Base-by-base conservation (phyloP, 177 flowering plant genomes). In the Vitis hybrid region DNA sequence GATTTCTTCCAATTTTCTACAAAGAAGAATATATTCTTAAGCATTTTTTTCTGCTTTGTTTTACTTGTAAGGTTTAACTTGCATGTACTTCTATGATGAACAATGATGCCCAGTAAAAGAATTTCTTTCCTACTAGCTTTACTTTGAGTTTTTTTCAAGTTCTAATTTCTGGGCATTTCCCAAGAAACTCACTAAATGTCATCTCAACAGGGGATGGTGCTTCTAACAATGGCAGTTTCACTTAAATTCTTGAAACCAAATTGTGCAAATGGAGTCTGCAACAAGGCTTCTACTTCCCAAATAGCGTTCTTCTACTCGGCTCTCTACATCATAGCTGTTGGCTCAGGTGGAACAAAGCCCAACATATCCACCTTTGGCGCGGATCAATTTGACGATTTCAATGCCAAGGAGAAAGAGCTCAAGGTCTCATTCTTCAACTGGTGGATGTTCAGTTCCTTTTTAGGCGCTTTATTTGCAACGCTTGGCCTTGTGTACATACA, bases 341-440 rank as follows among this genome's bases (percentile, higher is more conserved):
- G 97, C 1, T 87, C 94, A 0, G 98, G 98, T 5, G 98, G 97
- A 2, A 91, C 94, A 17, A 94, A 94, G 74, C 94, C 98, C 19
- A 89, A 87, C 74, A 90, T 94, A 32, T 92, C 97, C 3, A 88
- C 98, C 6, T 88, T 91, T 68, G 98, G 98, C 3, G 98, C 96
- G 1, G 98, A 92, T 81, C 97, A 92, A 57, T 92, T 93, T 61
- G 98, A 93, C 66, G 95, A 91, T 60, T 84, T 80, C 60, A 67
- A 90, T 64, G 91, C 95, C 2, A 64, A 73, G 2, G 98, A 94
- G 82, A 90, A 84, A 64, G 51, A 75, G 62, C 83, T 85, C 51
- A 94, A 90, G 64, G 85, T 69, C 62, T 94, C 97, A 1, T 94
- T 94, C 84, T 94, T 94, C 83, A 94, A 94, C 60, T 92, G 97